Percentiles rank a stretch among this genome's conserved stretches.
These are phyloP conservation scores for Stephania yunnanensis DNA, from an alignment of 164 flowering plant species.

Conservation along the genomic window DNA sequence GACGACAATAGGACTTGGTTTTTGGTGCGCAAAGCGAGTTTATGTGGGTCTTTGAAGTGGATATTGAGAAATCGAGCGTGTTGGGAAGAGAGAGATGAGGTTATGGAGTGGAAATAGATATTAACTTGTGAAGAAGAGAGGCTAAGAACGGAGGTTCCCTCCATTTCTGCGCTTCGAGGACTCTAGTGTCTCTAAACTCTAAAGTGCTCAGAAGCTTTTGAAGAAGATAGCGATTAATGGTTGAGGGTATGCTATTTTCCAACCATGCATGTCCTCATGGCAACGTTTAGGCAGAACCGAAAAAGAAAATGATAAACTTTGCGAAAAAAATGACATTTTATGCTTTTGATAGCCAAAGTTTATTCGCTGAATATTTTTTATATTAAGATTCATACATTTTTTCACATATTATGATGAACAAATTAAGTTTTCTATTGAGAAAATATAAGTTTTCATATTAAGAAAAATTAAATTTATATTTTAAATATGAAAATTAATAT, in stretches of 20 bases:
- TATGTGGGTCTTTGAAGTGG: constrained; percentile 5
- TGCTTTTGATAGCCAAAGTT: no score
- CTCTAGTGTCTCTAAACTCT: neutral
- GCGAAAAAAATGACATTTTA: no score
- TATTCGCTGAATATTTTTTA: no score
- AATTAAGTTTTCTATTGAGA: no score
- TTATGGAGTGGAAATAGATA: constrained; percentile 3
- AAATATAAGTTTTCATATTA: no score
- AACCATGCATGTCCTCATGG: no score
- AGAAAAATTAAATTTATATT: no score
- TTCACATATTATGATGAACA: no score
- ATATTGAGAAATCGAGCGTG: constrained; percentile 11
- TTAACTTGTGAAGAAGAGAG: constrained; percentile 19
- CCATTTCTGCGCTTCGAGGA: constrained; percentile 18
- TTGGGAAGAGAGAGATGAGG: constrained; percentile 9
- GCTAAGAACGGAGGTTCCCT: constrained; percentile 21
- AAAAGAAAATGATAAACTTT: no score
- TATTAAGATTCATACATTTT: no score
- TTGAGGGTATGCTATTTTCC: neutral
- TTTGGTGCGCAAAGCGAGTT: neutral
- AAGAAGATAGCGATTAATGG: neutral
- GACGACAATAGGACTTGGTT: constrained; percentile 7
- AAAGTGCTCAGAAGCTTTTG: neutral
- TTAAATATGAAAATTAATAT: no score
- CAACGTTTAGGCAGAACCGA: no score